phyloP scores from a whole-genome alignment of 1,284 basidiomycete genomes.

The Sanguinoderma infundibulare region DNA sequence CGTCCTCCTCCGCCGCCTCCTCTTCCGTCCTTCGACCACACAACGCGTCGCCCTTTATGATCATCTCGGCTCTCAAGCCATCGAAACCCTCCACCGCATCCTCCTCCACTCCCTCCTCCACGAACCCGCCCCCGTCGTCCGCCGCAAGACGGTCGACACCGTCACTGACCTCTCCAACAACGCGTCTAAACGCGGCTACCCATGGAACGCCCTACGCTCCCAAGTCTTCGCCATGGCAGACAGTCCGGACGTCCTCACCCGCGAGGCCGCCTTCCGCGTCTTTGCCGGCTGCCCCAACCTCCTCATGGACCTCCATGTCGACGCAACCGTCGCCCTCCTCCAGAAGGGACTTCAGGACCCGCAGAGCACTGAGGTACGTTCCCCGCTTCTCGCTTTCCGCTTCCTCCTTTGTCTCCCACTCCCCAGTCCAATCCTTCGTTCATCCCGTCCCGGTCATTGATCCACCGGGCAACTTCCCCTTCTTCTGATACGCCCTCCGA shows the following conservation, averaged over 20 bases:
- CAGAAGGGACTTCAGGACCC: constrained; percentile 67
- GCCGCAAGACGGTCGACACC: constrained; percentile 75
- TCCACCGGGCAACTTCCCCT: background rate
- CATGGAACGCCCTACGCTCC: constrained; percentile 78
- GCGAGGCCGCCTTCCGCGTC: constrained; percentile 65
- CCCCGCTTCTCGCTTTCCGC: background rate
- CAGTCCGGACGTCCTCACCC: constrained; percentile 41
- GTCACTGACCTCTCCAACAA: constrained; percentile 75
- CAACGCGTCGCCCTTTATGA: constrained; percentile 64
- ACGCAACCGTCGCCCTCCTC: constrained; percentile 64
- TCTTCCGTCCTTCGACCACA: constrained; percentile 57
- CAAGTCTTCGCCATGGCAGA: constrained; percentile 71
- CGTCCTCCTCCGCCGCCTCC: constrained; percentile 73
- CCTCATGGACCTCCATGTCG: constrained; percentile 72
- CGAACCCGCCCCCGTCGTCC: constrained; percentile 58
- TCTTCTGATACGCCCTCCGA: constrained; percentile 5
- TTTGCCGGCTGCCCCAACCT: constrained; percentile 74
- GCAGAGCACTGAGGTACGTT: constrained; percentile 62
- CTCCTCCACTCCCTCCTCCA: constrained; percentile 69
- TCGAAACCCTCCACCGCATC: constrained; percentile 70
- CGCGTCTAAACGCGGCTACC: constrained; percentile 70
- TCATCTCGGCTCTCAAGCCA: constrained; percentile 66
- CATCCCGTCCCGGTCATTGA: background rate
- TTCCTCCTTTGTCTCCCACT: background rate
- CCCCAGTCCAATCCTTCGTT: background rate